phyloP scores from a whole-genome alignment of 768 basidiomycete species.

The Glaciozyma antarctica region DNA sequence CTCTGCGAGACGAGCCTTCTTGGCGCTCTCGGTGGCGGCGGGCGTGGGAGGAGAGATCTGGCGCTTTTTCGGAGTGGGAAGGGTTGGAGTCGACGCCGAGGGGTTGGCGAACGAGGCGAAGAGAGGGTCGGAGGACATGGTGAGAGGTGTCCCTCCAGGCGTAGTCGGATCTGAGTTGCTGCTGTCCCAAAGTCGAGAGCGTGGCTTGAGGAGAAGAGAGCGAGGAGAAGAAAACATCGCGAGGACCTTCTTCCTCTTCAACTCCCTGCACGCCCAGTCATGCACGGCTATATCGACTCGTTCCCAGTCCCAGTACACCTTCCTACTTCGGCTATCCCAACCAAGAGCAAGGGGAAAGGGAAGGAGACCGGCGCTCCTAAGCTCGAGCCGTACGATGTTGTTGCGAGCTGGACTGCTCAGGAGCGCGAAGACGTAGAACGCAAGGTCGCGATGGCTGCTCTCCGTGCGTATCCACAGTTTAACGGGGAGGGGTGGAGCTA shows the following conservation, averaged over 20 bases:
- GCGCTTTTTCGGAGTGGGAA: constrained; percentile 6
- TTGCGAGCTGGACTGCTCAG: constrained; percentile 10
- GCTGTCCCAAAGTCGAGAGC: no score
- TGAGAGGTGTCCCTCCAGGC: no score
- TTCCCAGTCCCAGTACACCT: constrained; percentile 26
- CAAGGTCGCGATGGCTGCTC: constrained; percentile 19
- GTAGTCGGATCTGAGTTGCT: no score
- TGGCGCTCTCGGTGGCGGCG: constrained; percentile 1
- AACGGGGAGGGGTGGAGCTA: not conserved
- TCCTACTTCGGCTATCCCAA: not conserved
- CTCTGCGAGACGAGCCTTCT: not conserved
- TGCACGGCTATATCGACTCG: constrained; percentile 29
- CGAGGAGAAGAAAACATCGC: no score
- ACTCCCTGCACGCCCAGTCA: not conserved
- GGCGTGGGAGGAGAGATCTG: not conserved
- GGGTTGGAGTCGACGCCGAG: not conserved
- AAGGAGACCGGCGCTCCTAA: not conserved
- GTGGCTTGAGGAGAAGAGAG: no score
- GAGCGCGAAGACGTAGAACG: constrained; percentile 10
- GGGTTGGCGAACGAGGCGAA: constrained; percentile 5
- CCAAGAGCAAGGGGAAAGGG: constrained; percentile 15
- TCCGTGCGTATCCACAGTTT: constrained; percentile 5
- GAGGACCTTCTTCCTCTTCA: no score
- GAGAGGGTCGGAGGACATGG: not conserved
- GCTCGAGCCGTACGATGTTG: constrained; percentile 19